Conservation (phyloP, 1,284 basidiomycete species). For the Ganoderma leucocontextum region DNA sequence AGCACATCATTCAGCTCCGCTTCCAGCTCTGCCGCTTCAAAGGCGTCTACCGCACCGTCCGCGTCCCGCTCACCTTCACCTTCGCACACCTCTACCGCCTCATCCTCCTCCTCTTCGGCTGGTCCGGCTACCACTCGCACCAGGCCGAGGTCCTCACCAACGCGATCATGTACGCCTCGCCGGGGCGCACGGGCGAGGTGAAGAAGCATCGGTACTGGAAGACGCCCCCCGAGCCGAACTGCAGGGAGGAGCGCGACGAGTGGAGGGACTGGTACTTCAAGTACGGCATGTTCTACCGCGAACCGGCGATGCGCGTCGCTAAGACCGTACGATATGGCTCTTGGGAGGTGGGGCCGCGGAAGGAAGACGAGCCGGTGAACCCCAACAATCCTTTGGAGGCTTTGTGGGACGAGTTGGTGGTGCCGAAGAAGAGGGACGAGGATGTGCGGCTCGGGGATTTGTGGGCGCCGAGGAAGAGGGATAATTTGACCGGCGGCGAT, state of each 20-base stretch:
- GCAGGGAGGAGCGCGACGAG: slow-evolving; percentile 23
- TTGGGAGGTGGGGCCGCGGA: neutral
- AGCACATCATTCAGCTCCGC: slow-evolving; percentile 40
- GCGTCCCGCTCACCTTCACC: slow-evolving; percentile 44
- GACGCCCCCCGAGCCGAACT: slow-evolving; percentile 32
- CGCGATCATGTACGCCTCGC: slow-evolving; percentile 37
- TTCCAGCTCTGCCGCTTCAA: slow-evolving; percentile 44
- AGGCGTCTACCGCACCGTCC: slow-evolving; percentile 42
- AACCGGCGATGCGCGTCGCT: slow-evolving; percentile 34
- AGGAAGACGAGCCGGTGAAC: slow-evolving; percentile 15
- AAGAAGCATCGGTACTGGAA: slow-evolving; percentile 40
- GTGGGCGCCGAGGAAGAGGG: slow-evolving; percentile 37
- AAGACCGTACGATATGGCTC: slow-evolving; percentile 10
- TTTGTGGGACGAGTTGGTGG: slow-evolving; percentile 5
- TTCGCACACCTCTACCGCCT: slow-evolving; percentile 47
- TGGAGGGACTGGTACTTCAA: slow-evolving; percentile 18
- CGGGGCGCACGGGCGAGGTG: slow-evolving; percentile 40
- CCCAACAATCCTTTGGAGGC: slow-evolving; percentile 24
- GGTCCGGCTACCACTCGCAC: slow-evolving; percentile 42
- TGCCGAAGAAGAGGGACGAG: slow-evolving; percentile 37
- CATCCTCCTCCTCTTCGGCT: slow-evolving; percentile 48
- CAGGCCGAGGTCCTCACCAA: slow-evolving; percentile 38
- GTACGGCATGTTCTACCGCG: slow-evolving; percentile 7
- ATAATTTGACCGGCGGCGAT: slow-evolving; percentile 40
- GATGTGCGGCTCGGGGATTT: slow-evolving; percentile 40